Percentiles rank a stretch among this genome's conserved stretches.
Evolutionary conservation across 2,329 filamentous ascomycete genomes (phyloP).

Genomic region (Apiospora koreana): DNA sequence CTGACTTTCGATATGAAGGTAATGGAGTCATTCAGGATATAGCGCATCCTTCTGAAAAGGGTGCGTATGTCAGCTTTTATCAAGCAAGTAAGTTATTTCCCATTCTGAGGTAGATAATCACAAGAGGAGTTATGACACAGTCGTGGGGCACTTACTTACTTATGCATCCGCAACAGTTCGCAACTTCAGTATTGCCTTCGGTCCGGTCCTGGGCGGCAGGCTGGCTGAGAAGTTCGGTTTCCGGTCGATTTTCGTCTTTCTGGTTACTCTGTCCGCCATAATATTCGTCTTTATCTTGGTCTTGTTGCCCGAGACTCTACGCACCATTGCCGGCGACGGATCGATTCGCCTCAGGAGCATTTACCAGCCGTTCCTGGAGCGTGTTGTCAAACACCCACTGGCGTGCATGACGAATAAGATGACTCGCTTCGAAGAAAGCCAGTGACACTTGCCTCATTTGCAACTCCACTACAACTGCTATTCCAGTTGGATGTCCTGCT

Average conservation of each 20-base stretch:
- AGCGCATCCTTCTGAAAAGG: slow-evolving; percentile 28
- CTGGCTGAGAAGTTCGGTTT: slow-evolving; percentile 31
- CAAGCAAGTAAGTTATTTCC: slow-evolving; percentile 28
- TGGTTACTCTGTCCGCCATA: slow-evolving; percentile 24
- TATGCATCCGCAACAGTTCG: slow-evolving; percentile 19
- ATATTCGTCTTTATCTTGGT: slow-evolving; percentile 25
- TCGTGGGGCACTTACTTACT: not conserved
- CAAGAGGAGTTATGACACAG: too few relatives aligned
- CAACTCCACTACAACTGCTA: slow-evolving; percentile 40
- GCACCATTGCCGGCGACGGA: slow-evolving; percentile 30
- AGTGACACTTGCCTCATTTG: slow-evolving; percentile 32
- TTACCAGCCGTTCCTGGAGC: slow-evolving; percentile 25
- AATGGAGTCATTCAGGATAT: slow-evolving; percentile 37
- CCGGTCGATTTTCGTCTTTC: slow-evolving; percentile 33
- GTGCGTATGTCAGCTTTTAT: slow-evolving; percentile 32
- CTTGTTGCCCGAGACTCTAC: slow-evolving; percentile 31
- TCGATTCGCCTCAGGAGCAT: slow-evolving; percentile 24
- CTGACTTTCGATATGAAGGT: slow-evolving; percentile 16
- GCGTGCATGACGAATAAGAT: slow-evolving; percentile 18
- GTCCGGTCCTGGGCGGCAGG: slow-evolving; percentile 35
- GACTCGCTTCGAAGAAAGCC: slow-evolving; percentile 16
- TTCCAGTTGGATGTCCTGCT: slow-evolving; percentile 29
- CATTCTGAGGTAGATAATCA: too few relatives aligned
- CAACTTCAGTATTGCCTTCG: slow-evolving; percentile 32
- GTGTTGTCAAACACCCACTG: slow-evolving; percentile 15